Conservation (phyloP, 495 filamentous ascomycete species). For the Talaromyces borbonicus region DNA sequence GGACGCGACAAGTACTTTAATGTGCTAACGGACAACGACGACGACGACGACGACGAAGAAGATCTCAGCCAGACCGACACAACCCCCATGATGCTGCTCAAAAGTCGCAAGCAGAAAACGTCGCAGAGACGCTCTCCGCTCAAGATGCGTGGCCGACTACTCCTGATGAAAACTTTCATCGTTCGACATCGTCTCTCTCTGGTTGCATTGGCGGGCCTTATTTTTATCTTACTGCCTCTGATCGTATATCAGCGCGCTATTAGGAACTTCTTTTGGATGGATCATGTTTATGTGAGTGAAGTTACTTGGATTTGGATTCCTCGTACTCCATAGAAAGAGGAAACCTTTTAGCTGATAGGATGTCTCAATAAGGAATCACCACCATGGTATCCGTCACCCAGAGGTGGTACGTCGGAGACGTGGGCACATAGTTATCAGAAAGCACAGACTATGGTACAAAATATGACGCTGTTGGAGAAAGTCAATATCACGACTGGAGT, state of each 20-base stretch:
- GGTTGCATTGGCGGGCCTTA: constrained; percentile 2
- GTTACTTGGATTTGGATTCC: too few relatives aligned
- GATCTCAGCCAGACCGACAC: background rate
- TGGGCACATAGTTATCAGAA: constrained; percentile 80
- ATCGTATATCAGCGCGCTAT: constrained; percentile 6
- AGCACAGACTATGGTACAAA: constrained; percentile 63
- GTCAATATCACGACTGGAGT: constrained; percentile 91
- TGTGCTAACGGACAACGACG: background rate
- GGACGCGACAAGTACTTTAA: too few relatives aligned
- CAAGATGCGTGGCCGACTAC: background rate
- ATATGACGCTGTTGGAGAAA: constrained; percentile 85
- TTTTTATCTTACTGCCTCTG: constrained; percentile 7
- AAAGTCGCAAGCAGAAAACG: background rate
- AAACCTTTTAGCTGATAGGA: background rate
- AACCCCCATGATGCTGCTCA: background rate
- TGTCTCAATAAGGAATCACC: constrained; percentile 42
- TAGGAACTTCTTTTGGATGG: constrained; percentile 6
- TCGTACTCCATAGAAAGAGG: too few relatives aligned
- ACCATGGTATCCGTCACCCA: constrained; percentile 78
- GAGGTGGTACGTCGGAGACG: constrained; percentile 58
- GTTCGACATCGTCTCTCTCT: constrained; percentile 6
- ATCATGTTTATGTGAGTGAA: constrained; percentile 1
- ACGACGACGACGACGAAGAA: constrained; percentile 1
- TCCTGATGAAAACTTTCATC: background rate
- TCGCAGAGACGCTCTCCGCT: background rate